Conservation (phyloP, 225 moss, liverwort and hornwort species). For the Marchantia polymorpha region DNA sequence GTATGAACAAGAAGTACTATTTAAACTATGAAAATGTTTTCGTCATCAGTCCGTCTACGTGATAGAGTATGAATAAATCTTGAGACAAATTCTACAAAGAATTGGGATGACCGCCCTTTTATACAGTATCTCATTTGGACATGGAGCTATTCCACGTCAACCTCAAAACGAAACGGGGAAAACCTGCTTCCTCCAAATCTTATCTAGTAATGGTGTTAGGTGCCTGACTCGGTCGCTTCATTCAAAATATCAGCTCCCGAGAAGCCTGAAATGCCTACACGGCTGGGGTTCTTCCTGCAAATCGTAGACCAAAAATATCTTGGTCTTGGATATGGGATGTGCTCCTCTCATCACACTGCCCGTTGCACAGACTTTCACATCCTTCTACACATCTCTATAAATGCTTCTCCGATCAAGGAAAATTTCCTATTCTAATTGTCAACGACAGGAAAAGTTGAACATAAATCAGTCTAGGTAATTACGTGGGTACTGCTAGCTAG, state of each 20-base stretch:
- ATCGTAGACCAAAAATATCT: not conserved
- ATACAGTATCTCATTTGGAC: conserved; percentile 14
- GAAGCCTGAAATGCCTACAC: not conserved
- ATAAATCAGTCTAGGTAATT: not conserved
- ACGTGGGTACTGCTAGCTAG: conserved; percentile 29
- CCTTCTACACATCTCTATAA: not conserved
- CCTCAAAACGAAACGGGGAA: not conserved
- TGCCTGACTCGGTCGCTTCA: not conserved
- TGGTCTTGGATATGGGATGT: not conserved
- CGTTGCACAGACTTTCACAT: not conserved
- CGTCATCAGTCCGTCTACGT: not conserved
- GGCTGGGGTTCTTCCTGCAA: not conserved
- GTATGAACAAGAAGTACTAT: conserved; percentile 12
- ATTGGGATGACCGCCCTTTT: conserved; percentile 23
- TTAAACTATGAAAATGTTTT: not conserved
- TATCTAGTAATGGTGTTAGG: not conserved
- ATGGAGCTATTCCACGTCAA: not conserved
- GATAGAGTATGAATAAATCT: not conserved
- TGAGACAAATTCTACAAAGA: conserved; percentile 20
- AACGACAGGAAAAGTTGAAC: not conserved
- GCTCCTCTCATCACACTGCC: too few relatives aligned
- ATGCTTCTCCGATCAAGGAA: not conserved
- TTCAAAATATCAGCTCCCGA: not conserved
- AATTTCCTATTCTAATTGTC: not conserved
- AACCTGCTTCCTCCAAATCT: not conserved